A percentile compares a stretch with the other conserved stretches of the same genome.
Conservation (phyloP, 108 stramenopile species). For the Pseudonitzschia multistriata region DNA sequence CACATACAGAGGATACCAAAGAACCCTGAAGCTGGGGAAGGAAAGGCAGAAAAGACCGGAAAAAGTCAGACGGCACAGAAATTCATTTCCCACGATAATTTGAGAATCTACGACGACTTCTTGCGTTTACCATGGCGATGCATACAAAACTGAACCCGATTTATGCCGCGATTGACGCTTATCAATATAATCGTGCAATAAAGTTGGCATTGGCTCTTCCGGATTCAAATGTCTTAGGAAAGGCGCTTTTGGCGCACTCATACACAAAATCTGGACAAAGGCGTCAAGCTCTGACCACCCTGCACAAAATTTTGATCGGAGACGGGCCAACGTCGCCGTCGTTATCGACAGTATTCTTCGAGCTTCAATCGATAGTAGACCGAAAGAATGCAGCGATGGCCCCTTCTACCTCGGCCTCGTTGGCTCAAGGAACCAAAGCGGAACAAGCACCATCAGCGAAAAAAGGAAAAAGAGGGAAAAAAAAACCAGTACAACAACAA, state of each 20-base stretch:
- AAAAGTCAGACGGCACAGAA: no score
- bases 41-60: no score
- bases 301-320: constrained; percentile 46
- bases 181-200: constrained; percentile 65
- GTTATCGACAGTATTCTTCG: constrained; percentile 24
- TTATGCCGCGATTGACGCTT: constrained; percentile 61
- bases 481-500: constrained; percentile 22
- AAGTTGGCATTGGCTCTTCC: constrained; percentile 58
- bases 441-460: constrained; percentile 27
- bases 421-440: constrained; percentile 5
- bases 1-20: no score
- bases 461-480: constrained; percentile 40
- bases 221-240: constrained; percentile 40
- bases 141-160: constrained; percentile 57
- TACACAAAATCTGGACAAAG: constrained; percentile 52
- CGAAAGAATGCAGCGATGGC: constrained; percentile 12
- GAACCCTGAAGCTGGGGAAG: no score
- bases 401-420: not conserved
- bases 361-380: constrained; percentile 36
- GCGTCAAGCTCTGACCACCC: constrained; percentile 43
- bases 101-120: not conserved
- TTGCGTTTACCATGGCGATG: not conserved
- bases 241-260: constrained; percentile 64
- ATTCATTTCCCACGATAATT: not conserved
- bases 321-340: not conserved